Base-by-base conservation (phyloP, 352 stramenopile genomes). In the Pythium monospermum region DNA sequence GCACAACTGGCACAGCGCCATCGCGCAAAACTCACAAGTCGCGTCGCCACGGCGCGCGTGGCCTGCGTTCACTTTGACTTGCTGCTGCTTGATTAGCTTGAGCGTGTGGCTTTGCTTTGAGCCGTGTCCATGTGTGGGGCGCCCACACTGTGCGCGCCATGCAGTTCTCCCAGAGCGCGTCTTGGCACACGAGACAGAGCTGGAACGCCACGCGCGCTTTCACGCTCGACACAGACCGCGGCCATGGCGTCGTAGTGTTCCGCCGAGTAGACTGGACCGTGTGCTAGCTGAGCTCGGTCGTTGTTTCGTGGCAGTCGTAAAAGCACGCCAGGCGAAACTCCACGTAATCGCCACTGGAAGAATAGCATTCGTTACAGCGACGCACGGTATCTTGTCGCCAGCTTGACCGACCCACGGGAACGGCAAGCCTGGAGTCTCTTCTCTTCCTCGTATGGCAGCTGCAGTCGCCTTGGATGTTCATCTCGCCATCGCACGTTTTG, bases 291-390 rank as follows among this genome's bases (percentile, higher is more conserved):
- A 57, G 40, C 26, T 59, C 52, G 31, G 64, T 53, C n/a, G 54
- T 50, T 7, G 73, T 8, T 4, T 39, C 61, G 30, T 90, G 76
- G 2, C 37, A 45, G 36, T 90, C 71, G 45, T 69, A 85, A 59
- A 86, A 93, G 59, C 82, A 93, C 19, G 66, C 73, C 23, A 91
- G 64, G 23, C 82, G 91, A 46, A 75, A 73, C 51, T 93, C 71
- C 27, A 90, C 57, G 49, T 82, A 91, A 54, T 91, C 82, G 3
- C 82, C 82, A 0, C 46, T 47, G 4, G 58, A 11, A 3, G 74
- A 71, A 40, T 69, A 83, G 59, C 82, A 93, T 52, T 91, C 82
- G 50, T 72, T 65, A 51, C 82, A 93, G 21, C 81, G 64, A 8
- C 82, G 69, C 18, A 73, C 73, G 7, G 79, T n/a, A n/a, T n/a